Evolutionary conservation across 2,329 filamentous ascomycete species (phyloP).

Genomic region (Domatiomyces catenatus): DNA sequence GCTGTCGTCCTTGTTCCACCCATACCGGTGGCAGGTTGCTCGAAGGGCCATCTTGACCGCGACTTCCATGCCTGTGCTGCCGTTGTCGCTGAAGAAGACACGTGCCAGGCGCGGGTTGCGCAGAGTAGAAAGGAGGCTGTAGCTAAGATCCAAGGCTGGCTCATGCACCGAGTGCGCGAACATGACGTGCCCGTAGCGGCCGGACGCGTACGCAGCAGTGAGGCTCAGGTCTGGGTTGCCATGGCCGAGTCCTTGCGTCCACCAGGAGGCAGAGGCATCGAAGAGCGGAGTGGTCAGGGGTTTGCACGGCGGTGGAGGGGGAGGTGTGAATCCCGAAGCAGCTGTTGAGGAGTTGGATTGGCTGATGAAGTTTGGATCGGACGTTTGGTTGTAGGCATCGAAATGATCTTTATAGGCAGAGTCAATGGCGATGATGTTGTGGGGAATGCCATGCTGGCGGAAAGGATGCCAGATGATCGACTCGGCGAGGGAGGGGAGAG

Average conservation of each 20-base stretch:
- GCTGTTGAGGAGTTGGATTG: constrained; percentile 7
- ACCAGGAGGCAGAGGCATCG: constrained; percentile 78
- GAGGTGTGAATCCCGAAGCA: background rate
- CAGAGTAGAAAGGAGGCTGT: constrained; percentile 44
- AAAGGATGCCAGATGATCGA: constrained; percentile 72
- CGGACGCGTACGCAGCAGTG: constrained; percentile 64
- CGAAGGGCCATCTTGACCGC: constrained; percentile 73
- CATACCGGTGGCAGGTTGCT: constrained; percentile 51
- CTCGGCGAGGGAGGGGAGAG: constrained; percentile 47
- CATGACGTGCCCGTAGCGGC: constrained; percentile 78
- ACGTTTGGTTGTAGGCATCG: constrained; percentile 38
- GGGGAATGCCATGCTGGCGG: constrained; percentile 55
- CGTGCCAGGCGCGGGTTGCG: constrained; percentile 50
- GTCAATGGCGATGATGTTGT: constrained; percentile 60
- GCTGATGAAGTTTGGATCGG: background rate
- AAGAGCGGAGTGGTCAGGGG: constrained; percentile 50
- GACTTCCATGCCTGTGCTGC: constrained; percentile 70
- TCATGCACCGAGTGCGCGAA: constrained; percentile 68
- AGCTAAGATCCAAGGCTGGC: constrained; percentile 55
- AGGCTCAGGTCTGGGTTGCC: constrained; percentile 57
- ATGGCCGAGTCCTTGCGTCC: constrained; percentile 78
- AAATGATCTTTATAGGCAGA: constrained; percentile 69
- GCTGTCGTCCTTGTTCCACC: constrained; percentile 38
- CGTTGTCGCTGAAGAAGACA: constrained; percentile 72
- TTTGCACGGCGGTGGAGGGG: constrained; percentile 2